These are phyloP conservation scores for Dendrocalamus sinicus DNA, from an alignment of 176 grass and related monocot species.

Conservation along the genomic window DNA sequence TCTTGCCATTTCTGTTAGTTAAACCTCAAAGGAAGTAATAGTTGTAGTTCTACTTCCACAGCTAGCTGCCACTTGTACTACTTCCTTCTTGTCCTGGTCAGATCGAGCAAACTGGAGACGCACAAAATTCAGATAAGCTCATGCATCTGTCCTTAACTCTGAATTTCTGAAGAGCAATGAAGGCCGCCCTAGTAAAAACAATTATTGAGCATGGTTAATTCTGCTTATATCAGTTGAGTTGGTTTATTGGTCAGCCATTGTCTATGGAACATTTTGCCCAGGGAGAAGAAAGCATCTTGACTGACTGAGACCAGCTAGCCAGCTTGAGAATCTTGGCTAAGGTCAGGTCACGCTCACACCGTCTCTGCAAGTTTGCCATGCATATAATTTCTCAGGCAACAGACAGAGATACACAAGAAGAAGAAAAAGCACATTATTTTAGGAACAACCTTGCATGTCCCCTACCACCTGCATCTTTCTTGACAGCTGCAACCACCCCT, in stretches of 20 bases:
- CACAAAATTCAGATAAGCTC: not conserved
- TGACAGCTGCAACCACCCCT: slow-evolving; percentile 25
- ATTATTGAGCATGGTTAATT: not conserved
- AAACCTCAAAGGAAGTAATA: not conserved
- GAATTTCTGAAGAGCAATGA: not conserved
- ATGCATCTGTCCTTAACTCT: no score
- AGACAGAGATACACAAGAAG: not conserved
- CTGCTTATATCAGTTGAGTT: not conserved
- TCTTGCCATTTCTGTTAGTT: not conserved
- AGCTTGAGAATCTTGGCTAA: slow-evolving; percentile 25
- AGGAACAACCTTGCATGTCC: slow-evolving; percentile 27
- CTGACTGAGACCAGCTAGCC: not conserved
- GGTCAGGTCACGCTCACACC: not conserved
- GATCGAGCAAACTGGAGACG: not conserved
- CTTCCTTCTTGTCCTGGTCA: not conserved
- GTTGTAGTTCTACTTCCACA: not conserved
- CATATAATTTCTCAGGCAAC: not conserved
- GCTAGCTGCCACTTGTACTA: not conserved
- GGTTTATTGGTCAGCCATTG: not conserved
- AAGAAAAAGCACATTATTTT: not conserved
- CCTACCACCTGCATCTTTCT: slow-evolving; percentile 10
- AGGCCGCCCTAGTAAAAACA: not conserved
- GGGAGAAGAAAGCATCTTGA: slow-evolving; percentile 22
- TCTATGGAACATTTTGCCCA: not conserved
- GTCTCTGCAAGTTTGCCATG: not conserved